Evolutionary conservation across 75 land plant species (phyloP), one percentile per base, ranked within the genome.

Genomic region (Chamaecyparis obtusa): DNA sequence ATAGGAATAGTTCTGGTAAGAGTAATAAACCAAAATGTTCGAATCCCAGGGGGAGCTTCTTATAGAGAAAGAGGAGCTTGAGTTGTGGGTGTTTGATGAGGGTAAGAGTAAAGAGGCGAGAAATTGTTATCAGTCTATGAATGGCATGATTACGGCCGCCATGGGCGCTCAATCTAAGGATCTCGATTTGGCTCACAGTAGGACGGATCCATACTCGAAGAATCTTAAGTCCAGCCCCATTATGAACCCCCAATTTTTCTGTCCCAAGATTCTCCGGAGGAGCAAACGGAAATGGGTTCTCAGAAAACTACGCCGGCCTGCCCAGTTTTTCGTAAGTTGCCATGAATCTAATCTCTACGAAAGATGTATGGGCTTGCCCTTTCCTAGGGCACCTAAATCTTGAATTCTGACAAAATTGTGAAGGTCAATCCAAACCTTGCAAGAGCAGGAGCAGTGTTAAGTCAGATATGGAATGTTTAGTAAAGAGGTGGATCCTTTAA

Each of bases 231-330:
- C 5, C 5, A 36, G 39, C 14, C 79, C 44, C 10, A 21, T 79
- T 80, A 43, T 14, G 49, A 30, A 43, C 44, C 3, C 30, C 0
- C 48, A 27, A 43, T 21, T 43, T 19, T 43, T 10, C 24, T 43
- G 30, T 43, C 21, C n/a, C 9, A 80, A 21, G 46, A 5, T 44
- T 3, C 10, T 0, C 9, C 8, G 14, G 48, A 80, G 83, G 30
- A 21, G 3, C 49, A 80, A 44, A 27, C 27, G 83, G 83, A 80
- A 43, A 80, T 80, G 83, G 83, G 83, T 44, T 80, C 10, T 80
- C 43, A 80, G 51, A 80, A 80, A 80, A 80, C 49, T 80, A n/a
- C n/a, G 49, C 44, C 83, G 83, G 30, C 83, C 83, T 80, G 49
- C 30, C 10, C 30, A 8, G 46, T 21, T 80, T 24, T 80, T 41